Evolutionary conservation across 1,284 basidiomycete species (phyloP).

Genomic region (Tilletia caries): DNA sequence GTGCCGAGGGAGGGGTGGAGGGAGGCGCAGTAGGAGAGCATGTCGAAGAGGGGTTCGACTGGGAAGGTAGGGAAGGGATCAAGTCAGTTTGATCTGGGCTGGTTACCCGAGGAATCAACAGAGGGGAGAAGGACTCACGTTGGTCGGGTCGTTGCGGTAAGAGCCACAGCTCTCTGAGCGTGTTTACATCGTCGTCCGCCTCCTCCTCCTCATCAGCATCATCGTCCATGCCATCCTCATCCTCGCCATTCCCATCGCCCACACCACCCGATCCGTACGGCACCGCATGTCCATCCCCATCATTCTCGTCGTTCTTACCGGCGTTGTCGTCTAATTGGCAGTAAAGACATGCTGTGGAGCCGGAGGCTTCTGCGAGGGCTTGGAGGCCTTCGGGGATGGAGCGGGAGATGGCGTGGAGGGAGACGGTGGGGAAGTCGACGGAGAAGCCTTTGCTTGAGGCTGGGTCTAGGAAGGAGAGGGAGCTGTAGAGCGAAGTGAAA

Average conservation of each 20-base stretch:
- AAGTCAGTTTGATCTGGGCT: slow-evolving; percentile 16
- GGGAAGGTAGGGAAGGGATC: slow-evolving; percentile 8
- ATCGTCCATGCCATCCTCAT: background rate
- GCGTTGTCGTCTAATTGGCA: slow-evolving; percentile 46
- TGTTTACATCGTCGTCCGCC: background rate
- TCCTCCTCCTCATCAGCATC: background rate
- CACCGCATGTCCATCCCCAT: slow-evolving; percentile 15
- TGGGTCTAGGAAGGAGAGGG: background rate
- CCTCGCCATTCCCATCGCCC: background rate
- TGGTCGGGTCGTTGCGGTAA: background rate
- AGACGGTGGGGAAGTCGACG: slow-evolving; percentile 38
- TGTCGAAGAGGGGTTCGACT: slow-evolving; percentile 87
- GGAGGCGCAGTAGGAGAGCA: slow-evolving; percentile 81
- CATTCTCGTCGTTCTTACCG: slow-evolving; percentile 33
- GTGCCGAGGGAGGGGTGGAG: slow-evolving; percentile 66
- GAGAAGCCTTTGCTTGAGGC: slow-evolving; percentile 30
- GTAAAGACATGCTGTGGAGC: slow-evolving; percentile 35
- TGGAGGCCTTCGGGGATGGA: slow-evolving; percentile 33
- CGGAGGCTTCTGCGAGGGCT: background rate
- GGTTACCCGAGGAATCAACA: background rate
- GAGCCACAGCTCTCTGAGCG: slow-evolving; percentile 9
- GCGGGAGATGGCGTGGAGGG: slow-evolving; percentile 47
- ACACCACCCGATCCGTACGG: slow-evolving; percentile 20
- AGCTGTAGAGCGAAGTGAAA: background rate
- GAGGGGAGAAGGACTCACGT: background rate